Evolutionary conservation across 2,329 filamentous ascomycete species (phyloP), one percentile per base, ranked within the genome.

Genomic region (Lecanosticta acicola): DNA sequence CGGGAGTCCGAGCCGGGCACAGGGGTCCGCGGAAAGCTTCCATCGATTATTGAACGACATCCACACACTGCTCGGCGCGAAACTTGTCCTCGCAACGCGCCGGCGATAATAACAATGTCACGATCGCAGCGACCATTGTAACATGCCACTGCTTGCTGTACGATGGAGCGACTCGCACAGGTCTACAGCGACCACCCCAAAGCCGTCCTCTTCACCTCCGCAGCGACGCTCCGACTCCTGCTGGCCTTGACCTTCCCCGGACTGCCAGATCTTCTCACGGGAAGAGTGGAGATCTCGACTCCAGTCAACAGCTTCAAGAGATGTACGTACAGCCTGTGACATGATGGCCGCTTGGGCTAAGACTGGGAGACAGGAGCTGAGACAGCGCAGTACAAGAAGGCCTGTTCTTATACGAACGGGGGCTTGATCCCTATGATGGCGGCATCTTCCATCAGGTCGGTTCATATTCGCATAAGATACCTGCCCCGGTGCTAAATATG

Each of bases 271-370:
- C 76, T 95, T 52, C 76, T 98, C 52, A 93, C 88, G 16, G 86
- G 85, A 54, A 85, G 93, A 63, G 93, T 96, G 60, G 93, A 98
- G 74, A 85, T 98, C 61, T 96, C 93, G 36, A 98, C 93, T 17
- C 91, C 93, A 32, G 85, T 97, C 38, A 96, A 88, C 59, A 95
- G 91, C 78, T 98, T 96, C 79, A 97, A 97, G 74, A 81, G 93
- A 80, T 75, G 90, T 94, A 76, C 68, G 84, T 69, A 14, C 24
- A 37, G 18, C 16, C 32, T 2, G 2, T 24, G 16, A 39, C 18
- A 33, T 13, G 13, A 2, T 36, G 29, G 45, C 38, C 41, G 29
- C 21, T 18, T 4, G 24, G 48, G 51, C 50, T 52, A 46, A 50
- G 52, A 14, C 11, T 29, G 32, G 35, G 16, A 43, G 37, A 41